Evolutionary conservation across 805 yeast genomes (phyloP), one percentile per base, ranked within the genome.

Genomic region (Yamadazyma akitaensis): DNA sequence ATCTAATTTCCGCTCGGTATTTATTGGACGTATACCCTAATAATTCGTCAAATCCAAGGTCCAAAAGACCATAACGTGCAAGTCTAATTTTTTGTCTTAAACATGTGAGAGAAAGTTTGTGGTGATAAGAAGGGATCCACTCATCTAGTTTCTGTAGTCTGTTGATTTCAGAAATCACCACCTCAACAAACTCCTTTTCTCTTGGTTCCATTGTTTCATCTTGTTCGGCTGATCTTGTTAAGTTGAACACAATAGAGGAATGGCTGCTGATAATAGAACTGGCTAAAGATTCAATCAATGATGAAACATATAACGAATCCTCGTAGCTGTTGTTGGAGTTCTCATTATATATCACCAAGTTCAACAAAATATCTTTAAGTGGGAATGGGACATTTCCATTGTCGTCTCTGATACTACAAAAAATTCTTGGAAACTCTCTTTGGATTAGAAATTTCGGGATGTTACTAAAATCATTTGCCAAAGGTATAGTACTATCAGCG

Each of bases 301-400:
- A 72, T 2, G 82, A 67, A 4, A 88, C 61, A 53, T 87, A 92
- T 58, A 70, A 77, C 39, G 84, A 72, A 61, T 92, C 98, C 42
- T 83, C 80, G 60, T 79, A 92, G 7, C 75, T 73, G 60, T 92
- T 92, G 54, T 78, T 84, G 17, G 87, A 73, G 60, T 94, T 92
- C 54, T 92, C 97, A 59, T 91, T 91, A 66, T 82, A 92, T 48
- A 87, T 79, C 50, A 92, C 68, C 43, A 91, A 61, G 57, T 83
- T 88, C 46, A 91, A 65, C 39, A 92, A 54, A 47, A 92, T 78
- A 35, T 73, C 68, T 56, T 80, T 79, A 9, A 90, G 73, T 41
- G 75, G 81, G 2, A 67, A 51, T 1, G 52, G 95, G 70, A 72
- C 88, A 63, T 67, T 62, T 1, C 88, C 90, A 30, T 76, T 72